These are phyloP conservation scores for Phoma sp. DNA, from an alignment of 2,329 filamentous ascomycete genomes.

Conservation along the genomic window DNA sequence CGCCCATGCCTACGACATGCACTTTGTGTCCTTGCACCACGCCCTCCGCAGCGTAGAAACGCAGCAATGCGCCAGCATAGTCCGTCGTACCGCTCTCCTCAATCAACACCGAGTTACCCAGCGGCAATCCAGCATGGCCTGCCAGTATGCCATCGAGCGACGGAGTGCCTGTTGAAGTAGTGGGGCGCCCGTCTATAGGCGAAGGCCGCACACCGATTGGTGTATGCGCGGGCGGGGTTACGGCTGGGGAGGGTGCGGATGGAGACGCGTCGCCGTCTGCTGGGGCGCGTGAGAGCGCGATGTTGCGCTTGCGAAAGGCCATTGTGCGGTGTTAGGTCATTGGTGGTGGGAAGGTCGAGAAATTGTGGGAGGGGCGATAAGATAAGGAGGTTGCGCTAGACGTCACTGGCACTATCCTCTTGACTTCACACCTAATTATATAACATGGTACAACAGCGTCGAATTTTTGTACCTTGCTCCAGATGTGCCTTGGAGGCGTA, in stretches of 20 bases:
- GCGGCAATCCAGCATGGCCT: conserved; percentile 82
- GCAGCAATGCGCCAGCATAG: conserved; percentile 82
- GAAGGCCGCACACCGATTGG: conserved; percentile 75
- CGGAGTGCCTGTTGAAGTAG: conserved; percentile 88
- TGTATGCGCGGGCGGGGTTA: conserved; percentile 23
- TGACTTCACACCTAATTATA: background rate
- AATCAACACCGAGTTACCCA: conserved; percentile 81
- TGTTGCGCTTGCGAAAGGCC: conserved; percentile 74
- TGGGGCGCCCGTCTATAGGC: conserved; percentile 83
- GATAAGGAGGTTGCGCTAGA: conserved; percentile 6
- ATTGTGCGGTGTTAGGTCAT: conserved; percentile 49
- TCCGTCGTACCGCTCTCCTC: conserved; percentile 94
- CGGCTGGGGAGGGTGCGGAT: conserved; percentile 15
- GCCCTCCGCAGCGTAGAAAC: conserved; percentile 93
- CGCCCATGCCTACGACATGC: conserved; percentile 81
- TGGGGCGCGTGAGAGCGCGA: conserved; percentile 58
- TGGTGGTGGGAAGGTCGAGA: conserved; percentile 10
- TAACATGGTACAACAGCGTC: no score
- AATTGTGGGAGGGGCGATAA: conserved; percentile 9
- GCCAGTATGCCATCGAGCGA: conserved; percentile 86
- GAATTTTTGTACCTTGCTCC: no score
- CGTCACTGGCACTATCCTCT: conserved; percentile 1
- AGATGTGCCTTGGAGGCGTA: no score
- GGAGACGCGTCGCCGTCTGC: conserved; percentile 26
- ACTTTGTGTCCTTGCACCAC: conserved; percentile 89